Conservation (phyloP, 176 grass and related monocot species). For the Alloteropsis semialata region DNA sequence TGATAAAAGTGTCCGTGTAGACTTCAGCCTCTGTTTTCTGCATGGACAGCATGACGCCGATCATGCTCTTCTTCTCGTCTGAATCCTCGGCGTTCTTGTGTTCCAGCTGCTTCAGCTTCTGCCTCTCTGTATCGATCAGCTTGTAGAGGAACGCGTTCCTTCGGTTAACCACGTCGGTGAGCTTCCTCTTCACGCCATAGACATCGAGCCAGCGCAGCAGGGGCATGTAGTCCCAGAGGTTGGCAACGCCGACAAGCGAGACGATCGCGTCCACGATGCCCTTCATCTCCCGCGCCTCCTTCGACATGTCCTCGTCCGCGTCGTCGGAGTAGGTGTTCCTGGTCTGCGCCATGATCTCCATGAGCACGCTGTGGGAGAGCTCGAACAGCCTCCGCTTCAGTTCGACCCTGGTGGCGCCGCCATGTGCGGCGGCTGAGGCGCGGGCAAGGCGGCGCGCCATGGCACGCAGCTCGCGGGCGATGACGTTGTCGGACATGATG, state of each 20-base stretch:
- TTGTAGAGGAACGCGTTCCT: slow-evolving; percentile 29
- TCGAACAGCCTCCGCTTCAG: slow-evolving; percentile 36
- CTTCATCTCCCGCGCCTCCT: slow-evolving; percentile 33
- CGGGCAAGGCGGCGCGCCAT: slow-evolving; percentile 29
- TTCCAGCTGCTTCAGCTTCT: not conserved
- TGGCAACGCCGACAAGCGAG: slow-evolving; percentile 22
- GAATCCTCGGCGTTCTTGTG: not conserved
- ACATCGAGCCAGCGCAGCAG: slow-evolving; percentile 42
- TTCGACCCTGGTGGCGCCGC: slow-evolving; percentile 21
- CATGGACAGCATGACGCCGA: not conserved
- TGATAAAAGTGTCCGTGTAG: slow-evolving; percentile 1
- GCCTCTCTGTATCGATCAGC: slow-evolving; percentile 45
- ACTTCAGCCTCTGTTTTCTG: slow-evolving; percentile 5
- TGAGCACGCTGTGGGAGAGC: not conserved
- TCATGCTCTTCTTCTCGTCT: slow-evolving; percentile 6
- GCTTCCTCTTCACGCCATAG: slow-evolving; percentile 17
- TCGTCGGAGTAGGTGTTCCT: slow-evolving; percentile 6
- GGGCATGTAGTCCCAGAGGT: slow-evolving; percentile 56
- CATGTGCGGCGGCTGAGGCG: not conserved
- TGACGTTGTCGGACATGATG: slow-evolving; percentile 16
- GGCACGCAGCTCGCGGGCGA: slow-evolving; percentile 22
- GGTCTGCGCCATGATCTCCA: slow-evolving; percentile 7
- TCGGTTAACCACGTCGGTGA: not conserved
- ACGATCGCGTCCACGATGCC: slow-evolving; percentile 26
- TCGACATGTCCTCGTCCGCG: slow-evolving; percentile 18